These are phyloP conservation scores for Penicillium canariense DNA, from an alignment of 495 filamentous ascomycete genomes.

Conservation along the genomic window DNA sequence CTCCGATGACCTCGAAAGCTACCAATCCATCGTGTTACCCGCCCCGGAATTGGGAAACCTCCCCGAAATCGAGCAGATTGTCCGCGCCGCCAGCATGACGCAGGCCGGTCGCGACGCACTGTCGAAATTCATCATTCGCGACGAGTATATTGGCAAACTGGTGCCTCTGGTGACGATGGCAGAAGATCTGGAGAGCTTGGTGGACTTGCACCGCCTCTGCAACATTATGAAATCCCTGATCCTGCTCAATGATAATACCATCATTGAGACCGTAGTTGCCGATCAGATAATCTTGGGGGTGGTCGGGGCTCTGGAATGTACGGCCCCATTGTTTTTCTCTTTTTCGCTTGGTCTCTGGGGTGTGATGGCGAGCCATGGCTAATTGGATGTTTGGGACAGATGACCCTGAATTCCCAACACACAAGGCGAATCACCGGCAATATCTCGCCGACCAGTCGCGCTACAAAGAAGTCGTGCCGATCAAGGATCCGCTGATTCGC, in stretches of 20 bases:
- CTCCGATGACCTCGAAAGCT: slow-evolving; percentile 81
- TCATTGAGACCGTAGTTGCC: slow-evolving; percentile 89
- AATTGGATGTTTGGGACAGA: slow-evolving; percentile 43
- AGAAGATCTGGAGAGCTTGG: slow-evolving; percentile 83
- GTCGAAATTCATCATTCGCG: slow-evolving; percentile 76
- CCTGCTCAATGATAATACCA: slow-evolving; percentile 86
- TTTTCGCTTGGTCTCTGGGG: slow-evolving; percentile 1
- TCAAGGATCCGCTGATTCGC: slow-evolving; percentile 73
- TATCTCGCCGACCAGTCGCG: slow-evolving; percentile 84
- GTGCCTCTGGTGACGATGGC: slow-evolving; percentile 80
- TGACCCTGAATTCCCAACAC: slow-evolving; percentile 96
- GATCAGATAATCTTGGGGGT: slow-evolving; percentile 89
- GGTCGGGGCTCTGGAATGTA: slow-evolving; percentile 93
- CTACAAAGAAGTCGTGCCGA: slow-evolving; percentile 94
- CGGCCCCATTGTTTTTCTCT: slow-evolving; percentile 24
- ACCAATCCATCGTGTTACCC: slow-evolving; percentile 70
- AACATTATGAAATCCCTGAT: slow-evolving; percentile 98
- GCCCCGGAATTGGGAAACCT: slow-evolving; percentile 75
- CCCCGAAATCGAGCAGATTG: slow-evolving; percentile 74
- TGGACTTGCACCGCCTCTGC: slow-evolving; percentile 86
- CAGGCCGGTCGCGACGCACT: slow-evolving; percentile 82
- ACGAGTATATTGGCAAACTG: slow-evolving; percentile 85
- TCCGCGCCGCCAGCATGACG: slow-evolving; percentile 71
- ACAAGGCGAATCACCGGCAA: slow-evolving; percentile 96
- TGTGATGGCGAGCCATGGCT: slow-evolving; percentile 7